Evolutionary conservation across 306 rosid genomes (phyloP).

Genomic region (Prunus fruticosa): DNA sequence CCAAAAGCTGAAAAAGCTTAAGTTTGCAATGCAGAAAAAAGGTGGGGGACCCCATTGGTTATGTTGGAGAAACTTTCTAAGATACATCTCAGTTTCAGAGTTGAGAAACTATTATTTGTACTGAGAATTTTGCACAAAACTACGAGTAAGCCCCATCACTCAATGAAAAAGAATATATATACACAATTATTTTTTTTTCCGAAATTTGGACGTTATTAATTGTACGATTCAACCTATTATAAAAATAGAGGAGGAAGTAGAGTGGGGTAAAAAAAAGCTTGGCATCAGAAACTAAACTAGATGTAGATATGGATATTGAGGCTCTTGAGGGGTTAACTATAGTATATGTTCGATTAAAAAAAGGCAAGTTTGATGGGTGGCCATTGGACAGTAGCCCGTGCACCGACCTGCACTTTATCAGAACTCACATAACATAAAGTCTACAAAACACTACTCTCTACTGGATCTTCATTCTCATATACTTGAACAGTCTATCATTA

Average conservation of each 20-base stretch:
- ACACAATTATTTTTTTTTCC: too few relatives aligned
- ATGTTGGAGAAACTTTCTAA: background rate
- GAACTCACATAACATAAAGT: background rate
- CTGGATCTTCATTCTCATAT: background rate
- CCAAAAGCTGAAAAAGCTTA: slow-evolving; percentile 17
- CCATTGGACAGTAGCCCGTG: slow-evolving; percentile 13
- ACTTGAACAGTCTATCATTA: background rate
- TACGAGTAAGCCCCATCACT: background rate
- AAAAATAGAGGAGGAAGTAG: too few relatives aligned
- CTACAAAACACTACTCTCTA: background rate
- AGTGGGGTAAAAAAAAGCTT: too few relatives aligned
- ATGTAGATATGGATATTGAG: background rate
- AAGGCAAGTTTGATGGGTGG: slow-evolving; percentile 13
- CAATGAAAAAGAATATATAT: background rate
- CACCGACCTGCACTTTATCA: slow-evolving; percentile 9
- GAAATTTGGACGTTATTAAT: too few relatives aligned
- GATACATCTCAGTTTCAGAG: background rate
- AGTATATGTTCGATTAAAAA: background rate
- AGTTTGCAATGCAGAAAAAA: background rate
- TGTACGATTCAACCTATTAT: too few relatives aligned
- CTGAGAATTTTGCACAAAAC: slow-evolving; percentile 4
- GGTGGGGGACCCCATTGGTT: background rate
- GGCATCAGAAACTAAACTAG: background rate
- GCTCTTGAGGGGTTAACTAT: background rate
- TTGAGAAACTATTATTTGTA: background rate